Evolutionary conservation across 2,329 filamentous ascomycete species (phyloP), one percentile per base, ranked within the genome.

Genomic region (Aaosphaeria arxii): DNA sequence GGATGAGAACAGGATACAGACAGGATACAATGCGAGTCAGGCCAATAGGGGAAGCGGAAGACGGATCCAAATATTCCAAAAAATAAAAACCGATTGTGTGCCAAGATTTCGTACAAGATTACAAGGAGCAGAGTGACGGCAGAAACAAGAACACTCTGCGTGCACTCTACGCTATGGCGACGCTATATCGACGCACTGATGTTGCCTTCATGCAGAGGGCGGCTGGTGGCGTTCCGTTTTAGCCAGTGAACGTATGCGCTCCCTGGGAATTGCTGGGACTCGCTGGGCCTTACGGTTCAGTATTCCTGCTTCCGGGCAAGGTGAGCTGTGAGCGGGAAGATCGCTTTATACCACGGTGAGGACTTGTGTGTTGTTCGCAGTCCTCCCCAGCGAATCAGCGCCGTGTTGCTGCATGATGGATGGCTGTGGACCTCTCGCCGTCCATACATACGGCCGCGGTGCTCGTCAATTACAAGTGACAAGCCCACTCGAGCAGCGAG

Each of bases 71-170:
- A 24, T 24, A 24, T 24, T 24, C 17, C 17, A 24, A 24, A 61
- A 68, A 66, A 66, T 66, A 61, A 59, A 51, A 64, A 59, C 60
- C 63, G 52, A 62, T 60, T 67, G 64, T 68, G 65, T 57, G 56
- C 55, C 56, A 58, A 61, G 56, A 56, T 43, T 55, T 55, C 42
- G 46, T 42, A 64, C 56, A 64, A 50, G 24, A 64, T 61, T 63
- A 50, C 57, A 66, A 56, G 59, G 57, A 51, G 54, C 51, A 56
- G 49, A 56, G 53, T 53, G 56, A 64, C 57, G 57, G 58, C 52
- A 62, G 56, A 60, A 58, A 56, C 55, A 51, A 61, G 50, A 48
- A 49, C 58, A 36, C 50, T 55, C 52, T 51, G 56, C 49, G 40
- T 41, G 46, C 43, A 36, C 31, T 35, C 39, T 13, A 56, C 9